Base-by-base conservation (phyloP, 305 asterid genomes). In the Fraxinus latifolia region DNA sequence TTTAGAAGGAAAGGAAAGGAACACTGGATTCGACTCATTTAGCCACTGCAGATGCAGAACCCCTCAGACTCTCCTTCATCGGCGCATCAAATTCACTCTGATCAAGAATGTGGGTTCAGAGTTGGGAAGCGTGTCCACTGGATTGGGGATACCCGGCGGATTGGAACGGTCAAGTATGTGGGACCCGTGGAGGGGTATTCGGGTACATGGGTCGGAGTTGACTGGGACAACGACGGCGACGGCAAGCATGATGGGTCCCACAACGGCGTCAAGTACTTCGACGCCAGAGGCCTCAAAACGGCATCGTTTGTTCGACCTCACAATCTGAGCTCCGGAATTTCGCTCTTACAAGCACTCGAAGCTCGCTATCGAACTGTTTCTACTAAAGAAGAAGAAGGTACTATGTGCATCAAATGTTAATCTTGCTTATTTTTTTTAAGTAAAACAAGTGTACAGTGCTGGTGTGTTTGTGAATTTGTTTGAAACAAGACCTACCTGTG, bases 241-340 rank as follows among this genome's bases (percentile, higher is more conserved):
- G 99, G 98, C n/a, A 94, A 94, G 85, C 98, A 96, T 79, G 95
- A 96, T 21, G 99, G 99, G 0, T 91, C 94, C 65, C 91, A 89
- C 81, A 88, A 91, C 76, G 96, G 94, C 0, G 86, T 90, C 82
- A 84, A 84, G 9, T 93, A 96, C 87, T 96, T 96, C 89, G 80
- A 81, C 33, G 95, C 94, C 37, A 88, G 93, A 60, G 97, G 94
- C 6, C 81, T 82, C 33, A 83, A 80, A 76, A 84, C 98, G 65
- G 98, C 97, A 76, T 94, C 99, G 62, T 94, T 96, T 37, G 91
- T 82, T 27, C 93, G 98, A 44, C 89, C 92, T 3, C 93, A 89
- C 74, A 94, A 90, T 80, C 86, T 96, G 81, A 90, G 91, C 90
- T 73, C 92, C 36, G 99, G 98, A 71, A 84, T 90, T 25, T 88